Base-by-base conservation (phyloP, 2,329 filamentous ascomycete species). In the Ambrosiella beaveri region DNA sequence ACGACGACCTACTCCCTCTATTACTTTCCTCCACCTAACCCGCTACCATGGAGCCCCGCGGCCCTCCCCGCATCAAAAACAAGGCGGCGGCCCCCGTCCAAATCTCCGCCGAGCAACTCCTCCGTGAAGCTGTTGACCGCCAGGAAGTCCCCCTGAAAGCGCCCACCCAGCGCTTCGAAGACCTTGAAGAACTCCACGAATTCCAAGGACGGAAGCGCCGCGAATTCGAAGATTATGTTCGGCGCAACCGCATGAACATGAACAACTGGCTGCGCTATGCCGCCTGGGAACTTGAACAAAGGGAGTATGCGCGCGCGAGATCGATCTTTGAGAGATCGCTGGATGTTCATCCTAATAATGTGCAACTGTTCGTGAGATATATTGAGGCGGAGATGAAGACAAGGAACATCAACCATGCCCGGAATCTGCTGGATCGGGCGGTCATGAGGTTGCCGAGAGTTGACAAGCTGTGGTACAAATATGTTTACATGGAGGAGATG, bases 211-310 rank as follows among this genome's bases (percentile, higher is more conserved):
- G 93, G 63, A 97, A 97, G 74, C 80, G 93, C 64, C 93, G 90
- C 70, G 93, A 95, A 67, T 98, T 95, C 65, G 93, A 98, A 72
- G 88, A 95, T 74, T 97, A 97, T 84, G 88, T 97, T 61, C 84
- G 89, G 63, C 86, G 93, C 63, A 97, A 97, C 68, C 76, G 91
- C 66, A 79, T 96, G 68, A 95, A 94, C 67, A 89, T 97, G 78
- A 95, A 95, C 75, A 97, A 97, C 71, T 98, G 93, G 93, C 88
- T 93, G 78, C 86, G 90, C 66, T 98, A 98, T 76, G 91, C 93
- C 58, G 81, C 87, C 65, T 98, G 90, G 88, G 93, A 98, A 74
- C 78, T 97, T 61, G 91, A 98, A 69, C 93, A 98, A 73, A 97
- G 97, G 71, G 93, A 98, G 73, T 96, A 88, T 71, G 83, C 85